Evolutionary conservation across 345 rosid species (phyloP).

Genomic region (Streptanthus diversifolius): DNA sequence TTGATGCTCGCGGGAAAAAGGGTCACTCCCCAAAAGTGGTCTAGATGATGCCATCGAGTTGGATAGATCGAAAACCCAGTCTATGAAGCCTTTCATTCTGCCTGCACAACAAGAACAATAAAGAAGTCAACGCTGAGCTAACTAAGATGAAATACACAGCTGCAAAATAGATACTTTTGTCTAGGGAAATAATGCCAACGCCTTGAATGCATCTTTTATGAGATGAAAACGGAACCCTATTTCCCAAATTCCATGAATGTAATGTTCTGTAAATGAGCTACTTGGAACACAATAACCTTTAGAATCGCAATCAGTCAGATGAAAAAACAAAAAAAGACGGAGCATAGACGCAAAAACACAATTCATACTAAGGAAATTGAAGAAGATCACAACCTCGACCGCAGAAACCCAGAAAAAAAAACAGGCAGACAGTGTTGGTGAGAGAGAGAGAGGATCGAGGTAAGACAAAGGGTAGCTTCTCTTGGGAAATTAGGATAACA

Average conservation of each 20-base stretch:
- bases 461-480: slow-evolving; percentile 31
- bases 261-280: not conserved
- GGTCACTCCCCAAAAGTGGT: slow-evolving; percentile 50
- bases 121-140: not conserved
- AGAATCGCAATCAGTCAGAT: not conserved
- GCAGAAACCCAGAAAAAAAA: not conserved
- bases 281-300: not conserved
- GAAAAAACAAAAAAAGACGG: not conserved
- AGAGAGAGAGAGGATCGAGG: slow-evolving; percentile 31
- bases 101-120: not conserved
- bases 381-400: not conserved
- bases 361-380: not conserved
- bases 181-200: not conserved
- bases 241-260: not conserved
- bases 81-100: slow-evolving; percentile 73
- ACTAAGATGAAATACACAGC: not conserved
- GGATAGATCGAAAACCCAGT: slow-evolving; percentile 62
- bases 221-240: slow-evolving; percentile 9
- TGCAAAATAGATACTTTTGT: not conserved
- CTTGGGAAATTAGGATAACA: slow-evolving; percentile 12
- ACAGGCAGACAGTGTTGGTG: no score
- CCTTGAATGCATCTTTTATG: not conserved
- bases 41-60: slow-evolving; percentile 59
- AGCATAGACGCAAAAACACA: not conserved
- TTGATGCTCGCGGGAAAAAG: slow-evolving; percentile 39